A percentile compares a stretch with the other conserved stretches of the same genome.
Conservation (phyloP, 1,284 basidiomycete genomes). For the Earliella scabrosa region DNA sequence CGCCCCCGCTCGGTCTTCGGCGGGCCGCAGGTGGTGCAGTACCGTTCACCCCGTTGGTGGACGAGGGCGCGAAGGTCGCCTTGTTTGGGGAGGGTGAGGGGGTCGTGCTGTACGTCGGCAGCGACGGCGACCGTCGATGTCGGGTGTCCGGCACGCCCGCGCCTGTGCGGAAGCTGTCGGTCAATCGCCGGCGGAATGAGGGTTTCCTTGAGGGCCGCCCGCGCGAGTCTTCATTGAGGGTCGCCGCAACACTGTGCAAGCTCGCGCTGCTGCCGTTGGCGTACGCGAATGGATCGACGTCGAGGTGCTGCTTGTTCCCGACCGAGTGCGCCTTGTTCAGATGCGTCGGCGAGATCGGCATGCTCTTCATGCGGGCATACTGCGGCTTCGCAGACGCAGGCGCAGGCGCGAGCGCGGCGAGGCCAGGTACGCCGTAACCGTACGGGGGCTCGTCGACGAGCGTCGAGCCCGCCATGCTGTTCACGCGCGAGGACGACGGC, state of each 20-base stretch:
- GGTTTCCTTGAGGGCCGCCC: slow-evolving; percentile 48
- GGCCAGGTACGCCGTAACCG: slow-evolving; percentile 12
- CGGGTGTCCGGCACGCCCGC: slow-evolving; percentile 22
- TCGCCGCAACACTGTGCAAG: slow-evolving; percentile 20
- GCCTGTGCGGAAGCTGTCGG: slow-evolving; percentile 45
- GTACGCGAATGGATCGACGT: slow-evolving; percentile 25
- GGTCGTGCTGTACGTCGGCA: slow-evolving; percentile 23
- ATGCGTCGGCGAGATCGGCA: slow-evolving; percentile 36
- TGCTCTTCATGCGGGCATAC: slow-evolving; percentile 49
- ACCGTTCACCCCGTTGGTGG: slow-evolving; percentile 28
- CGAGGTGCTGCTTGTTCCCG: slow-evolving; percentile 35
- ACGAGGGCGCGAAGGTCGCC: slow-evolving; percentile 20
- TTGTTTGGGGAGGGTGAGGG: slow-evolving; percentile 28
- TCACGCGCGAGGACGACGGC: slow-evolving; percentile 24
- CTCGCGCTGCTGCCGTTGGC: slow-evolving; percentile 25
- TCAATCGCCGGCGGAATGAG: slow-evolving; percentile 49
- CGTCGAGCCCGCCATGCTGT: slow-evolving; percentile 23
- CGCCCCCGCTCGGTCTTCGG: slow-evolving; percentile 35
- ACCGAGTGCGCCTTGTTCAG: slow-evolving; percentile 41
- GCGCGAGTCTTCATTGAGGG: slow-evolving; percentile 38
- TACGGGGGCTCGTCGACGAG: slow-evolving; percentile 18
- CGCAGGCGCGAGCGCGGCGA: slow-evolving; percentile 11
- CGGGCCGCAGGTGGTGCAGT: slow-evolving; percentile 47
- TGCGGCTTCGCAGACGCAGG: slow-evolving; percentile 10
- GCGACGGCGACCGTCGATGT: slow-evolving; percentile 34